Conservation (phyloP, 2,329 filamentous ascomycete species). For the Elsinoe australis region DNA sequence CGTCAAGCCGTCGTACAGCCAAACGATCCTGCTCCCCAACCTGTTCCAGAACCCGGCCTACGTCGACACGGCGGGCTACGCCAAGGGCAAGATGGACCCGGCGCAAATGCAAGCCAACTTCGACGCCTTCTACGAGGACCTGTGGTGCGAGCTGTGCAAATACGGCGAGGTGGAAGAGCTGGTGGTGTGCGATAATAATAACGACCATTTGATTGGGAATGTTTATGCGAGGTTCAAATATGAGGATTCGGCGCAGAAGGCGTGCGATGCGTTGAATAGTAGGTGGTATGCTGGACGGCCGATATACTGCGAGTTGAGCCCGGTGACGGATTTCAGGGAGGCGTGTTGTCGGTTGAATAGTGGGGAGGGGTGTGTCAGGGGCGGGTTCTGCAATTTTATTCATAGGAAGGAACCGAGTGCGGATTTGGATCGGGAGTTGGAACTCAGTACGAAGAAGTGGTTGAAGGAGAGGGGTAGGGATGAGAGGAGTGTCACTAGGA, state of each 20-base stretch:
- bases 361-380: constrained; percentile 89
- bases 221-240: constrained; percentile 99
- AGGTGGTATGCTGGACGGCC: constrained; percentile 96
- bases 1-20: constrained; percentile 96
- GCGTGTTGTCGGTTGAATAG: constrained; percentile 92
- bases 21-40: constrained; percentile 96
- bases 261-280: constrained; percentile 87
- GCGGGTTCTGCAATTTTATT: constrained; percentile 99
- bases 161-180: constrained; percentile 97
- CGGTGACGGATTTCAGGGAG: constrained; percentile 96
- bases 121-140: constrained; percentile 98
- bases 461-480: constrained; percentile 76
- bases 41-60: constrained; percentile 98
- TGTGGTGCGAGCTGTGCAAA: constrained; percentile 99
- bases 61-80: constrained; percentile 48
- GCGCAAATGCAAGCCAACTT: constrained; percentile 98
- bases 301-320: constrained; percentile 95
- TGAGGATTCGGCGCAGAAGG: constrained; percentile 88
- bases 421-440: constrained; percentile 81
- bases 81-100: constrained; percentile 93
- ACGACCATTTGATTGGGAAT: constrained; percentile 97
- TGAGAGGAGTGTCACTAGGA: constrained; percentile 70
- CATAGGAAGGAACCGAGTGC: constrained; percentile 89
- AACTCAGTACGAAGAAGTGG: constrained; percentile 93
- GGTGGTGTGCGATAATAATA: constrained; percentile 98